phyloP scores from a whole-genome alignment of 306 rosid species.

The Fragaria nilgerrensis region DNA sequence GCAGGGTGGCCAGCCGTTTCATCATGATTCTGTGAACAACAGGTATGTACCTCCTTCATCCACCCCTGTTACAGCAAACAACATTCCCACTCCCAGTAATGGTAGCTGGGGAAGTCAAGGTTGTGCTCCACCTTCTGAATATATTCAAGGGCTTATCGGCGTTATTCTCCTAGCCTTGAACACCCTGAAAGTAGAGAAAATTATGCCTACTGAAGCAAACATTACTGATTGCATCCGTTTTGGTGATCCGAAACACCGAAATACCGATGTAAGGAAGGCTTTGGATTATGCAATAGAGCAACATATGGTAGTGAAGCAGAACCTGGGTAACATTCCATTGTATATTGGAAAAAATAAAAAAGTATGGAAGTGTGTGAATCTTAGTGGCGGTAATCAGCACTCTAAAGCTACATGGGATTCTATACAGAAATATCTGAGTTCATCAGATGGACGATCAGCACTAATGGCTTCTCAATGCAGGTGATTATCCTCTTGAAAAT shows the following conservation, averaged over 20 bases:
- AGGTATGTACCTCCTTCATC: slow-evolving; percentile 31
- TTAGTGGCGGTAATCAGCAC: slow-evolving; percentile 39
- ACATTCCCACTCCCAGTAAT: slow-evolving; percentile 43
- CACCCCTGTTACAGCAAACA: slow-evolving; percentile 36
- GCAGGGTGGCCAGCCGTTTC: slow-evolving; percentile 44
- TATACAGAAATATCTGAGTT: slow-evolving; percentile 49
- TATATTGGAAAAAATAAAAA: slow-evolving; percentile 53
- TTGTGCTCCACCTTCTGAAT: slow-evolving; percentile 66
- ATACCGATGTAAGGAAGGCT: slow-evolving; percentile 59
- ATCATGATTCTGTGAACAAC: slow-evolving; percentile 37
- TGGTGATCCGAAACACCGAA: slow-evolving; percentile 60
- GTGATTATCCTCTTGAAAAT: slow-evolving; percentile 34
- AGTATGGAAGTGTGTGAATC: slow-evolving; percentile 73
- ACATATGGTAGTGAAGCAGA: slow-evolving; percentile 45
- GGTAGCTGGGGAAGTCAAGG: slow-evolving; percentile 78
- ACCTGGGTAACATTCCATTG: slow-evolving; percentile 46
- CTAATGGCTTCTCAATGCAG: slow-evolving; percentile 64
- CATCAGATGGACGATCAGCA: slow-evolving; percentile 53
- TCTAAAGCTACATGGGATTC: slow-evolving; percentile 51
- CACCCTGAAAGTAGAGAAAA: slow-evolving; percentile 57
- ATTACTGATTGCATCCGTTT: slow-evolving; percentile 60
- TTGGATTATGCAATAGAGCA: slow-evolving; percentile 61
- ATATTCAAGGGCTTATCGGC: slow-evolving; percentile 59
- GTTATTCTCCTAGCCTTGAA: slow-evolving; percentile 56
- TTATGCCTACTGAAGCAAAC: slow-evolving; percentile 68